Base-by-base conservation (phyloP, 1,284 basidiomycete genomes). In the Leucoagaricus sp. region DNA sequence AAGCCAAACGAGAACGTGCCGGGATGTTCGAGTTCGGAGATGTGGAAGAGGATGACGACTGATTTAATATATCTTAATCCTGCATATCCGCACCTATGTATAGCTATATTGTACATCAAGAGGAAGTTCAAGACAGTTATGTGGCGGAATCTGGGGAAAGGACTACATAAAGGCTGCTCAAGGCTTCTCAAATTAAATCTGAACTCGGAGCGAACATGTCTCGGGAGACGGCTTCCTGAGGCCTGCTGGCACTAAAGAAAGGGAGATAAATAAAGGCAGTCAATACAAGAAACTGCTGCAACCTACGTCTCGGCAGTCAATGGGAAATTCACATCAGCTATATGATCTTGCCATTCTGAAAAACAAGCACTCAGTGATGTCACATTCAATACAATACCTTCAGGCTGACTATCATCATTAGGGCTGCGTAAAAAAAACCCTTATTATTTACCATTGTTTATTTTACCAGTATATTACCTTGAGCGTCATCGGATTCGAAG, bases 1-100 rank as follows among this genome's bases (percentile, higher is more conserved):
- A 76, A 13, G 93, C 92, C 25, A 95, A 94, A 73, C 77, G 79
- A 48, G 86, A 89, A 60, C 83, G 93, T 29, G 72, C 83, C 50
- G 93, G 93, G 42, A 93, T 93, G 83, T 95, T 94, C 66, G 93
- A 95, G 77, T 91, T 89, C 65, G 90, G 90, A 21, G 89, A 92
- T 68, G 79, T 92, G 15, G 90, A 90, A 65, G 89, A 92, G 67
- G 88, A 91, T 36, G 60, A 61, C 51, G 76, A 80, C 38, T 57
- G 34, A 49, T 29, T 29, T 38, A 6, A 21, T n/a, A 19, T 19
- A 19, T 25, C 40, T 26, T 29, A 23, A 21, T 3, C 26, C 17
- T 19, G 12, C 34, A 12, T n/a, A 26, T 15, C 13, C n/a, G 17
- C 15, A n/a, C 10, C 2, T 17, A 19, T n/a, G n/a, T n/a, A n/a